Base-by-base conservation (phyloP, 1,284 basidiomycete species). In the Ceratobasidium theobromae region DNA sequence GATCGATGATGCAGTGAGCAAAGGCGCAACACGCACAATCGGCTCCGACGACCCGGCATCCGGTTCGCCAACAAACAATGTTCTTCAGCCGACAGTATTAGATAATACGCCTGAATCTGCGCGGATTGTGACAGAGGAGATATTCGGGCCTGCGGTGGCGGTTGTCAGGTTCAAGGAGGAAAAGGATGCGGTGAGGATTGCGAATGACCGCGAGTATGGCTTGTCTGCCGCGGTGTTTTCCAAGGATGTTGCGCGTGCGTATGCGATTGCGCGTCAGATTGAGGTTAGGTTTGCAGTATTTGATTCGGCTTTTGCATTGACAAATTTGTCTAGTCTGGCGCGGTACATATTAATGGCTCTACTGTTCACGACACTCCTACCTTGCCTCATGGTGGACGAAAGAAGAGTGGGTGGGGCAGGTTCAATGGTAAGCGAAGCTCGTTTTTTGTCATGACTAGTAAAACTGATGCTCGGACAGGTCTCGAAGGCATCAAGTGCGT, bases 131-230 rank as follows among this genome's bases (percentile, higher is more conserved):
- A 58, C 46, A 21, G 71, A 77, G 43, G 77, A 80, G 73, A 80
- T 80, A 48, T 82, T 82, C 65, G 80, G 78, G 0, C 79, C 79
- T 0, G 79, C 80, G 23, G 73, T 80, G 12, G 75, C 74, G 25
- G 70, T 77, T 18, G 74, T 77, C 35, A 74, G 73, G 16, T 81
- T 81, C 72, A 70, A 72, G 16, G 73, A 73, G 12, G 77, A 79
- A 60, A 73, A 74, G 21, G 74, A 80, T 60, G 77, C 73, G 9
- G 73, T 76, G n/a, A 69, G 32, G 6, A 58, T 73, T 53, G 79
- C 79, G 27, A 80, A 79, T 68, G 74, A 73, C 25, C 73, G 71
- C 5, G 74, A 74, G 6, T 77, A 75, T 60, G 76, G 76, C 14
- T 71, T 79, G 0, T 71, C 73, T 0, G 76, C 76, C 0, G 70